Percentiles rank a stretch among this genome's conserved stretches.
These are phyloP conservation scores for Cyclotella baltica DNA, from an alignment of 108 stramenopile genomes.

Conservation along the genomic window DNA sequence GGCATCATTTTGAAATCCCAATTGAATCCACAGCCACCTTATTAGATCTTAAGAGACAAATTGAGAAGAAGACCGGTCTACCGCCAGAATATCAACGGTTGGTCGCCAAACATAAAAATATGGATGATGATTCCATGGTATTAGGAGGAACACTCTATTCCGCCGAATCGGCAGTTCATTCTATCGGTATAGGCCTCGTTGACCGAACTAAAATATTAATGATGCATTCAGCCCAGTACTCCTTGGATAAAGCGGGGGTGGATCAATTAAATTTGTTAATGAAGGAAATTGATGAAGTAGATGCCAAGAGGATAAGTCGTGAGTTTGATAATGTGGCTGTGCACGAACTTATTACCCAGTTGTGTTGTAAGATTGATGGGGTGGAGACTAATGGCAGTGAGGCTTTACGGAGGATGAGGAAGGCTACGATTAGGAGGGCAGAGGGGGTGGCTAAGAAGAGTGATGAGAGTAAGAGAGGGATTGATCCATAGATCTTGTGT, in stretches of 20 bases:
- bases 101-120: slow-evolving; percentile 52
- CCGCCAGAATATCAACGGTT: slow-evolving; percentile 60
- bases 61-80: slow-evolving; percentile 38
- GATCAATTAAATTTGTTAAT: slow-evolving; percentile 36
- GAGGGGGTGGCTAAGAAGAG: slow-evolving; percentile 57
- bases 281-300: slow-evolving; percentile 61
- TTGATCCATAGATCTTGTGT: slow-evolving; percentile 26
- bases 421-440: slow-evolving; percentile 54
- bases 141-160: slow-evolving; percentile 33
- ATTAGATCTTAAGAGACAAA: slow-evolving; percentile 50
- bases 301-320: slow-evolving; percentile 19
- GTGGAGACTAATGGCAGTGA: slow-evolving; percentile 66
- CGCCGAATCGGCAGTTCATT: slow-evolving; percentile 3
- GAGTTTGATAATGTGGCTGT: slow-evolving; percentile 44
- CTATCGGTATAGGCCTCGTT: slow-evolving; percentile 46
- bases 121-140: slow-evolving; percentile 50
- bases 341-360: slow-evolving; percentile 59
- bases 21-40: slow-evolving; percentile 53
- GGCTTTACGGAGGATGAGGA: slow-evolving; percentile 58
- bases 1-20: slow-evolving; percentile 55
- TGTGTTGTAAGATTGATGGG: slow-evolving; percentile 68
- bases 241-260: slow-evolving; percentile 53
- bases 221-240: slow-evolving; percentile 57
- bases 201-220: slow-evolving; percentile 62
- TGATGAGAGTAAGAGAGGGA: slow-evolving; percentile 36